These are phyloP conservation scores for Tulasnella sp. DNA, from an alignment of 768 basidiomycete genomes.

Conservation along the genomic window DNA sequence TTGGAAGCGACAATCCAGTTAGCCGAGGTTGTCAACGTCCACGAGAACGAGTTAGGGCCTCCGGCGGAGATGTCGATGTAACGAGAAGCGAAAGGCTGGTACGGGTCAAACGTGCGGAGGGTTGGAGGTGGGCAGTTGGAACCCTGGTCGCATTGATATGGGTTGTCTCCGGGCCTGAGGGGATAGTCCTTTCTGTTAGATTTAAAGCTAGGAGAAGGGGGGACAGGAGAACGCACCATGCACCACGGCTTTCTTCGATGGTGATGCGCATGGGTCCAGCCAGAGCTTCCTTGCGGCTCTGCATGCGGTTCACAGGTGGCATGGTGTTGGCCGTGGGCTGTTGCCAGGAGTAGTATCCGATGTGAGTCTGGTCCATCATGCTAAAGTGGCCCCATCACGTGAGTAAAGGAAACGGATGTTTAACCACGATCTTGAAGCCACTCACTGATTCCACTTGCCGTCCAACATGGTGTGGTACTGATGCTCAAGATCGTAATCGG, in stretches of 20 bases:
- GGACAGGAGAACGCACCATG: constrained; percentile 44
- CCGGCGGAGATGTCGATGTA: constrained; percentile 62
- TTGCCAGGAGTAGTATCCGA: constrained; percentile 68
- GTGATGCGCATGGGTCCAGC: constrained; percentile 62
- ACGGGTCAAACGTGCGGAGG: constrained; percentile 51
- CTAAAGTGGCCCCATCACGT: constrained; percentile 31
- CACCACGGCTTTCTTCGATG: constrained; percentile 56
- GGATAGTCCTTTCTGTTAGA: neutral
- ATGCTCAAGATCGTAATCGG: constrained; percentile 57
- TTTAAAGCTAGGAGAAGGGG: neutral
- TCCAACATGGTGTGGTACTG: constrained; percentile 51
- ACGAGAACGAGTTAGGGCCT: constrained; percentile 55
- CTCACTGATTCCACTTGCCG: constrained; percentile 66
- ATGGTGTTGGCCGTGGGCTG: constrained; percentile 61
- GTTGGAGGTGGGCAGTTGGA: constrained; percentile 51
- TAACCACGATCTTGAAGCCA: neutral
- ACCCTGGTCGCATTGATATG: constrained; percentile 48
- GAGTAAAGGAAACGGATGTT: neutral
- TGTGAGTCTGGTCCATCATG: constrained; percentile 70
- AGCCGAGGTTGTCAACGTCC: constrained; percentile 47
- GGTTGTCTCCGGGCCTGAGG: constrained; percentile 62
- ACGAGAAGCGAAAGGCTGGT: constrained; percentile 48
- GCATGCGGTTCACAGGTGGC: constrained; percentile 50
- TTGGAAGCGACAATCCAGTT: constrained; percentile 53
- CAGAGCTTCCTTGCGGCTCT: constrained; percentile 52